Evolutionary conservation across 192 early-diverging fungal genomes (phyloP).

Genomic region (Podila verticillata): DNA sequence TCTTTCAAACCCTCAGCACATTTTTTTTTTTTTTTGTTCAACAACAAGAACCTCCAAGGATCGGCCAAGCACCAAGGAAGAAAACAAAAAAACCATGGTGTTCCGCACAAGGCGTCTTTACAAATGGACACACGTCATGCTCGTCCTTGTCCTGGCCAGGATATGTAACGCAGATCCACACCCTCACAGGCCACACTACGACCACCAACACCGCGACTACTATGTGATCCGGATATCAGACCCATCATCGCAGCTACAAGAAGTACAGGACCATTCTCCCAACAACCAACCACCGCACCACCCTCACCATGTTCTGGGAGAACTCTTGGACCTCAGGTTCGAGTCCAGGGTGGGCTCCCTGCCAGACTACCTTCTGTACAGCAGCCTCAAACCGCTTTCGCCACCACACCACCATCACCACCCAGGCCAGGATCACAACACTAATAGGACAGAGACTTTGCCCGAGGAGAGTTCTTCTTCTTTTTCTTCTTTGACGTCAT

Average conservation of each 20-base stretch:
- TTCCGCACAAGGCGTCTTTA: no score
- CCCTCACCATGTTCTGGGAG: conserved; percentile 16
- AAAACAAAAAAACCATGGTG: no score
- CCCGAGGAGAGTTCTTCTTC: no score
- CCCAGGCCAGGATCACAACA: not conserved
- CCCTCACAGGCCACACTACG: conserved; percentile 3
- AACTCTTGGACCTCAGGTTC: conserved; percentile 22
- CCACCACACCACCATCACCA: not conserved
- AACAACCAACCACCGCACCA: not conserved
- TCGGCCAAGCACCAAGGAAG: no score
- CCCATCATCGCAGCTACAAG: not conserved
- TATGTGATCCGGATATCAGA: conserved; percentile 26
- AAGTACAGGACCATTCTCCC: conserved; percentile 2
- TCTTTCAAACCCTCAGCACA: no score
- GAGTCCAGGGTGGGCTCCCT: conserved; percentile 29
- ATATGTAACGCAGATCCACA: not conserved
- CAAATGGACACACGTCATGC: no score
- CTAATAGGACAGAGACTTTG: no score
- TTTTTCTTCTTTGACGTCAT: not conserved
- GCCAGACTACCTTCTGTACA: conserved; percentile 38
- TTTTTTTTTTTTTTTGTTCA: no score
- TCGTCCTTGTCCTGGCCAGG: no score
- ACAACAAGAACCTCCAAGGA: no score
- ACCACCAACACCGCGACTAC: conserved; percentile 24
- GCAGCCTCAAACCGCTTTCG: not conserved